Percentiles rank a stretch among this genome's conserved stretches.
phyloP scores from a whole-genome alignment of 352 stramenopile genomes.

The Globisporangium paddicum region DNA sequence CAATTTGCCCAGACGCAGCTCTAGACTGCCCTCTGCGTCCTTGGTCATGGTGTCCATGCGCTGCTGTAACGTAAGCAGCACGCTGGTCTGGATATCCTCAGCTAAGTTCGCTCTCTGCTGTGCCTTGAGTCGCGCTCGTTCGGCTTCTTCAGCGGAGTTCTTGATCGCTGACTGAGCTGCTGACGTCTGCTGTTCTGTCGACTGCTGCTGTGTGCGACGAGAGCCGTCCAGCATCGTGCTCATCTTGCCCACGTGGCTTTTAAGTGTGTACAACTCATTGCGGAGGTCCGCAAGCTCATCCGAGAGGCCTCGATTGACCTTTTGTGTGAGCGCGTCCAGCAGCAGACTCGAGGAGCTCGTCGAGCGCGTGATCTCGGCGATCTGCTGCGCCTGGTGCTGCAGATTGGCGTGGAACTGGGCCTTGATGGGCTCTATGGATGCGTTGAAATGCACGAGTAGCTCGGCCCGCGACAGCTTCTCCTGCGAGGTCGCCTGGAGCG shows the following conservation, averaged over 20 bases:
- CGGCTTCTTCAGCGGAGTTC: constrained; percentile 7
- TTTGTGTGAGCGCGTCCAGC: constrained; percentile 56
- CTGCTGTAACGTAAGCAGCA: neutral
- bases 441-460: constrained; percentile 78
- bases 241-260: constrained; percentile 46
- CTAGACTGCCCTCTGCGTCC: constrained; percentile 9
- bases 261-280: constrained; percentile 50
- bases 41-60: constrained; percentile 6
- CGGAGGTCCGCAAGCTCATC: constrained; percentile 51
- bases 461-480: constrained; percentile 74
- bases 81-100: neutral
- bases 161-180: neutral
- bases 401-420: constrained; percentile 66
- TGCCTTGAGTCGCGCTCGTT: constrained; percentile 18
- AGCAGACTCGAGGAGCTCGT: constrained; percentile 54
- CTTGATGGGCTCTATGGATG: constrained; percentile 75
- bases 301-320: constrained; percentile 48
- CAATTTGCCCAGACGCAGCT: neutral
- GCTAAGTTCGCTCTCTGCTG: constrained; percentile 13
- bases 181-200: neutral
- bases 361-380: constrained; percentile 59
- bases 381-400: constrained; percentile 68
- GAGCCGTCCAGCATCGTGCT: constrained; percentile 7
- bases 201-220: constrained; percentile 8
- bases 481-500: constrained; percentile 50